These are phyloP conservation scores for Alternaria triticina DNA, from an alignment of 2,329 filamentous ascomycete genomes.

Conservation along the genomic window DNA sequence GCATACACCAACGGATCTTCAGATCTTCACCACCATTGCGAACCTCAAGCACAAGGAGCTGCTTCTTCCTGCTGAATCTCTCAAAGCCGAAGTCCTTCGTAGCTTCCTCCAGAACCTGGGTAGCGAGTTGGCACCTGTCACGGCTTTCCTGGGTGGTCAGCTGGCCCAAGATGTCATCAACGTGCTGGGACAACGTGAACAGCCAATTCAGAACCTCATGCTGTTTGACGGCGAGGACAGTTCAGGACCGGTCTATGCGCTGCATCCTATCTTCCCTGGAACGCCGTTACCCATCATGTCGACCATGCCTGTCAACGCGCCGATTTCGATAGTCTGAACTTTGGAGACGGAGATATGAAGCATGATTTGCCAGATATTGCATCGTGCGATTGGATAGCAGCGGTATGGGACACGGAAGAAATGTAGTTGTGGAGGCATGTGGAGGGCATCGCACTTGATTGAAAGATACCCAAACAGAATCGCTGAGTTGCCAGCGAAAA, in stretches of 20 bases:
- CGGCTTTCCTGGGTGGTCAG: conserved; percentile 86
- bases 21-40: conserved; percentile 77
- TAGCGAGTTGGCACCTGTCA: conserved; percentile 83
- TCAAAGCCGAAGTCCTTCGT: conserved; percentile 69
- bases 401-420: not conserved
- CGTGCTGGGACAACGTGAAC: conserved; percentile 86
- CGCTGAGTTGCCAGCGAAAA: conserved; percentile 1
- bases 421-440: not conserved
- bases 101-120: conserved; percentile 87
- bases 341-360: not conserved
- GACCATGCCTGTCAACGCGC: conserved; percentile 29
- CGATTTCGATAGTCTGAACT: conserved; percentile 21
- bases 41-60: conserved; percentile 77
- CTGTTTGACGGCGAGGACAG: conserved; percentile 87
- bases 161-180: conserved; percentile 98
- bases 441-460: not conserved
- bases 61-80: conserved; percentile 52
- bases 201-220: conserved; percentile 94
- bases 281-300: conserved; percentile 32
- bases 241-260: conserved; percentile 78
- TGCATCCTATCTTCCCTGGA: conserved; percentile 69
- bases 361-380: not conserved
- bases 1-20: conserved; percentile 63
- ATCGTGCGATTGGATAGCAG: not conserved
- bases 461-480: conserved; percentile 14